Evolutionary conservation across 2,329 filamentous ascomycete genomes (phyloP), one percentile per base, ranked within the genome.

Genomic region (Annulohypoxylon truncatum): DNA sequence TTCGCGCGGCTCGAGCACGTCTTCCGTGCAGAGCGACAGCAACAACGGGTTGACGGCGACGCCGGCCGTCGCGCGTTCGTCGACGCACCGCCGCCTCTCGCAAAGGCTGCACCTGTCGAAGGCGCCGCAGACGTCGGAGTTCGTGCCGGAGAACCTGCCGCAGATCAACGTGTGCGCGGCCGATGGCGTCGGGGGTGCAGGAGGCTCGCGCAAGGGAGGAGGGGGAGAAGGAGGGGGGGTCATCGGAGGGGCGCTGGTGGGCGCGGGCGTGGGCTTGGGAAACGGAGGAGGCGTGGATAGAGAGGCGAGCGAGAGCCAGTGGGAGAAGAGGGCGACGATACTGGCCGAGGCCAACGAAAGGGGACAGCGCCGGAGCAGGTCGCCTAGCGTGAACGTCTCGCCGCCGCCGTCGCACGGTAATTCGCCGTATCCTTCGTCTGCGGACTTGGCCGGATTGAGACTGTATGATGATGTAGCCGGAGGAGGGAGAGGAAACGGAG

Each of bases 311-410:
- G 92, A 96, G 82, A 88, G 88, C 64, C 87, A 91, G 80, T 99
- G 96, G 96, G 96, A 98, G 84, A 90, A 92, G 82, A 86, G 95
- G 65, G 96, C 96, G 26, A 97, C 94, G n/a, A 87, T 96, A 64
- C 83, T 98, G 70, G 95, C 93, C 29, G 87, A 87, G 71, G 84
- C 86, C 71, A 89, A 85, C 72, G 84, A 86, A 71, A 76, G 80
- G 72, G 79, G 80, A 62, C 80, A 81, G 69, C 82, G 80, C 70
- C 82, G 80, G 71, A 78, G 78, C 69, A 77, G 77, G 22, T 73
- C 74, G 15, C 71, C 62, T 26, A 71, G 70, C 66, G 35, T 58
- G n/a, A 38, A 38, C 47, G 63, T 67, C 13, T 47, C 68, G 26
- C 66, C 69, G 42, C 64, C 70, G 31, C 64, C 70, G 15, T 81